Conservation (phyloP, 2,329 filamentous ascomycete genomes). For the Colletotrichum eleusines region DNA sequence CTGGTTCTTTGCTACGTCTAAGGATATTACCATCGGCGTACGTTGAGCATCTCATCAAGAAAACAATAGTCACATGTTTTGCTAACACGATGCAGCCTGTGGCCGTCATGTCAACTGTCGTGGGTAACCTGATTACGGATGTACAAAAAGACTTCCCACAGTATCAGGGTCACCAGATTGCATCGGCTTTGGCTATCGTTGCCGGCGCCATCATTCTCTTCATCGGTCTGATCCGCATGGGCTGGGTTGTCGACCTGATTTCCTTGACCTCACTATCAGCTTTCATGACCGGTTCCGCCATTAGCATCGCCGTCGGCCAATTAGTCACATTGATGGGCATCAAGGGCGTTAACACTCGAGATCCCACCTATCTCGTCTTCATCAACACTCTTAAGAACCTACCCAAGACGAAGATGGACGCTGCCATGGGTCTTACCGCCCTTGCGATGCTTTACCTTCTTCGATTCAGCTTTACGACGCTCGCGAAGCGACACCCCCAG, state of each 20-base stretch:
- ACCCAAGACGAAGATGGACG: slow-evolving; percentile 76
- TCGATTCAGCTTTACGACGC: slow-evolving; percentile 72
- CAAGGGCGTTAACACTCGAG: slow-evolving; percentile 78
- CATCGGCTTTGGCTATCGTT: slow-evolving; percentile 82
- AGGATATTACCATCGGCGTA: slow-evolving; percentile 97
- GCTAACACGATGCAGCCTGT: slow-evolving; percentile 72
- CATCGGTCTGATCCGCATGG: slow-evolving; percentile 82
- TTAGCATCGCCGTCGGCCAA: slow-evolving; percentile 89
- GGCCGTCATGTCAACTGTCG: slow-evolving; percentile 92
- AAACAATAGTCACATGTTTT: background rate
- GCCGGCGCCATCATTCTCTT: slow-evolving; percentile 81
- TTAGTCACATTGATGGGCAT: slow-evolving; percentile 86
- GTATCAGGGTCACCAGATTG: slow-evolving; percentile 74
- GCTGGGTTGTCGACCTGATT: slow-evolving; percentile 94
- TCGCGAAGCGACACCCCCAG: slow-evolving; percentile 76
- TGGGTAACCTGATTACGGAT: slow-evolving; percentile 82
- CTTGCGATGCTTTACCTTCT: slow-evolving; percentile 82
- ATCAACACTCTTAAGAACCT: slow-evolving; percentile 86
- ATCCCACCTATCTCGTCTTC: slow-evolving; percentile 82
- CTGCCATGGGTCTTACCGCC: slow-evolving; percentile 88
- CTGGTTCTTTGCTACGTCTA: slow-evolving; percentile 98
- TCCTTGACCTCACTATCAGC: slow-evolving; percentile 90
- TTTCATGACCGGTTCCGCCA: slow-evolving; percentile 96
- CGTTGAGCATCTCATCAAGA: slow-evolving; percentile 54
- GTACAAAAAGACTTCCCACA: slow-evolving; percentile 69